Conservation (phyloP, 257 asterid species). For the Petunia secreta region DNA sequence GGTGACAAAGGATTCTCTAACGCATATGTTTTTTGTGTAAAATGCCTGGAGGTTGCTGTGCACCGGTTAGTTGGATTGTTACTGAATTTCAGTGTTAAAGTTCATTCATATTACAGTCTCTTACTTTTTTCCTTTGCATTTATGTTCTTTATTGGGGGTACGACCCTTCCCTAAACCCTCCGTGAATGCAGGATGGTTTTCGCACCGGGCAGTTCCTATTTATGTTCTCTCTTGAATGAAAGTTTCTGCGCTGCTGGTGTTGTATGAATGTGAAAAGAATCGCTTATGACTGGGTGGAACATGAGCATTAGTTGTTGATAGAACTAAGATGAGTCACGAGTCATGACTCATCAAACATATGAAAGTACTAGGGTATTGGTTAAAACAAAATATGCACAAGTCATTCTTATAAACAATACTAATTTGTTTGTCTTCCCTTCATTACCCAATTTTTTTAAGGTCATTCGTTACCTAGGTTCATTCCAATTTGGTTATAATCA, state of each 20-base stretch:
- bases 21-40: conserved; percentile 62
- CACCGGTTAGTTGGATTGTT: conserved; percentile 58
- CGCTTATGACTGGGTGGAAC: conserved; percentile 4
- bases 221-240: neutral
- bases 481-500: too few species aligned
- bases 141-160: neutral
- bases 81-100: neutral
- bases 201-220: too few species aligned
- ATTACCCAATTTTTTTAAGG: too few species aligned
- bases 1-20: conserved; percentile 59
- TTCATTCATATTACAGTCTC: neutral
- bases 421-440: too few species aligned
- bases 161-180: too few species aligned
- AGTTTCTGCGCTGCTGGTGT: neutral
- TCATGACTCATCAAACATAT: too few species aligned
- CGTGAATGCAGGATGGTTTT: too few species aligned
- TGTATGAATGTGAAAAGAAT: neutral
- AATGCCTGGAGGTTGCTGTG: conserved; percentile 54
- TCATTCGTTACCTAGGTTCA: too few species aligned
- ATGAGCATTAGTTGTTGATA: neutral
- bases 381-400: too few species aligned
- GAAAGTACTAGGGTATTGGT: too few species aligned
- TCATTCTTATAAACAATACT: too few species aligned
- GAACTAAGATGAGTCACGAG: conserved; percentile 2
- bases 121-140: neutral